These are phyloP conservation scores for Helenozyma rhizophorensis DNA, from an alignment of 805 yeast genomes.

Conservation along the genomic window DNA sequence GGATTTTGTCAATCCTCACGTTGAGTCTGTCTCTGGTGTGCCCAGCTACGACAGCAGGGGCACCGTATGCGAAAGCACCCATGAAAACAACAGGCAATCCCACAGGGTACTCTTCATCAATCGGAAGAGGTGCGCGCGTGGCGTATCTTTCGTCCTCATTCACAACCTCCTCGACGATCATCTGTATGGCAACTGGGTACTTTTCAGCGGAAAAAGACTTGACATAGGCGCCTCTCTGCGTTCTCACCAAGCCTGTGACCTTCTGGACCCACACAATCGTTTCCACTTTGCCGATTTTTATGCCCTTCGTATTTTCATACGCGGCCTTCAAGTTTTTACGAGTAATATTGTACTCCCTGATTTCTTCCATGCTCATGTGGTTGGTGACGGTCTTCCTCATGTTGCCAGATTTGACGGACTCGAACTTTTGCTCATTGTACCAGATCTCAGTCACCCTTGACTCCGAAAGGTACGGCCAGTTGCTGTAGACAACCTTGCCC, in stretches of 20 bases:
- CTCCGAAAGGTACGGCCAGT: constrained; percentile 91
- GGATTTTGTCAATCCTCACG: constrained; percentile 43
- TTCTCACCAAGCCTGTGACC: constrained; percentile 74
- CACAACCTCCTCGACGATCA: constrained; percentile 68
- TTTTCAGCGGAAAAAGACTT: constrained; percentile 60
- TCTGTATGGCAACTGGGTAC: constrained; percentile 69
- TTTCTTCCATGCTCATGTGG: constrained; percentile 39
- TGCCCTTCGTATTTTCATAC: constrained; percentile 57
- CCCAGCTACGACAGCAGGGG: constrained; percentile 64
- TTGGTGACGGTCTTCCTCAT: constrained; percentile 25
- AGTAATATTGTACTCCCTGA: constrained; percentile 41
- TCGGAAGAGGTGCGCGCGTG: constrained; percentile 70
- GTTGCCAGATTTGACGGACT: constrained; percentile 27
- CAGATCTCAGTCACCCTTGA: constrained; percentile 61
- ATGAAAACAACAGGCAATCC: constrained; percentile 70
- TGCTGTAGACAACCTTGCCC: constrained; percentile 62
- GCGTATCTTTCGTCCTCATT: constrained; percentile 71
- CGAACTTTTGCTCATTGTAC: constrained; percentile 52
- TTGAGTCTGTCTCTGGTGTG: constrained; percentile 46
- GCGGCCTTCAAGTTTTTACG: constrained; percentile 34
- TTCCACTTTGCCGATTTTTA: constrained; percentile 47
- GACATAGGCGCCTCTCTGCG: constrained; percentile 64
- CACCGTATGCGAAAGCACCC: constrained; percentile 86
- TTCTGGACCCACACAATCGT: constrained; percentile 68
- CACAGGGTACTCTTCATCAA: constrained; percentile 77